Conservation (phyloP, 495 filamentous ascomycete species). For the Cladorrhinum samala region DNA sequence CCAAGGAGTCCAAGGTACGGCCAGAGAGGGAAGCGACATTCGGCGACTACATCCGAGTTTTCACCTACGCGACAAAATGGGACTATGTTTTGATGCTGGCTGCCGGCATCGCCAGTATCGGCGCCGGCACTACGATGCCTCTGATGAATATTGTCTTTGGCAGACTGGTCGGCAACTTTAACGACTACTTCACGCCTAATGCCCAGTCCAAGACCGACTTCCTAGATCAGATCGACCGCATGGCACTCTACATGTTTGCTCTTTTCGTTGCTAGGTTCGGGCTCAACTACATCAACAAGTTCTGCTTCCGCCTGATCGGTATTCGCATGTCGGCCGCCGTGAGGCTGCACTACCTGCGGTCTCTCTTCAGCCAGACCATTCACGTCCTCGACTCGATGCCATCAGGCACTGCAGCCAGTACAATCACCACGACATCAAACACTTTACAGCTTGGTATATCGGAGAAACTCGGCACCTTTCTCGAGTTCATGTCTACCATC, state of each 20-base stretch:
- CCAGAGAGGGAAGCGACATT: slow-evolving; percentile 40
- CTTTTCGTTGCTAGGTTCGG: slow-evolving; percentile 41
- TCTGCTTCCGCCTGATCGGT: slow-evolving; percentile 43
- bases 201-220: slow-evolving; percentile 12
- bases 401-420: slow-evolving; percentile 45
- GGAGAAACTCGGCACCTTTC: slow-evolving; percentile 56
- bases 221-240: slow-evolving; percentile 15
- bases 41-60: slow-evolving; percentile 39
- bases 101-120: slow-evolving; percentile 29
- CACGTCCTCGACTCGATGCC: slow-evolving; percentile 54
- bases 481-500: slow-evolving; percentile 51
- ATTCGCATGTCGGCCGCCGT: slow-evolving; percentile 48
- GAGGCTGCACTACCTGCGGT: slow-evolving; percentile 46
- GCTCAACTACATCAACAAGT: slow-evolving; percentile 44
- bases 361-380: slow-evolving; percentile 50
- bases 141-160: slow-evolving; percentile 37
- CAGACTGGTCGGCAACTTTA: slow-evolving; percentile 28
- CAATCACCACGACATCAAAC: slow-evolving; percentile 55
- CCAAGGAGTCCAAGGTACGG: slow-evolving; percentile 23
- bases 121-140: slow-evolving; percentile 29
- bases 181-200: slow-evolving; percentile 8
- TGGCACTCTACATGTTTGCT: slow-evolving; percentile 29
- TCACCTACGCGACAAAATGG: slow-evolving; percentile 38
- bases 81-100: slow-evolving; percentile 34
- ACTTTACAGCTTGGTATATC: slow-evolving; percentile 55